Percentiles rank a stretch among this genome's conserved stretches.
phyloP scores from a whole-genome alignment of 805 yeast species.

The Yamadazyma philogaea region DNA sequence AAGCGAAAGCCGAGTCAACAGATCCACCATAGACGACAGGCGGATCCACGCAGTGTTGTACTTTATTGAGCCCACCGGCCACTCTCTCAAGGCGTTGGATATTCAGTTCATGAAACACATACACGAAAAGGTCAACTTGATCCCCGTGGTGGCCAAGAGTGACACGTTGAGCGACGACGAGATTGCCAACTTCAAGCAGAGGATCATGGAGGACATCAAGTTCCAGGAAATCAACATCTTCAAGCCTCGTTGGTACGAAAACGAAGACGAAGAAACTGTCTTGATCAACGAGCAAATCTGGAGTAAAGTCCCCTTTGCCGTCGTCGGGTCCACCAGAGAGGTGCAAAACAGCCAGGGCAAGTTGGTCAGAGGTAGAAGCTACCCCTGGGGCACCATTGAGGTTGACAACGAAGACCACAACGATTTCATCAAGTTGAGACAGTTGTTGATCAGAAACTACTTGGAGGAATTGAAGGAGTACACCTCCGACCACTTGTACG shows the following conservation, averaged over 20 bases:
- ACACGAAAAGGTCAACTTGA: slow-evolving; percentile 87
- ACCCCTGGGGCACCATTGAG: slow-evolving; percentile 97
- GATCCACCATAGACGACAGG: slow-evolving; percentile 69
- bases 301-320: slow-evolving; percentile 83
- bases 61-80: slow-evolving; percentile 97
- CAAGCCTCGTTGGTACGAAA: slow-evolving; percentile 71
- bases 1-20: slow-evolving; percentile 77
- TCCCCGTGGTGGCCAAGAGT: slow-evolving; percentile 92
- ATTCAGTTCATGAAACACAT: slow-evolving; percentile 82
- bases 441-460: slow-evolving; percentile 82
- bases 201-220: slow-evolving; percentile 73
- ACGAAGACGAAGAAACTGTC: slow-evolving; percentile 81
- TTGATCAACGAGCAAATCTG: slow-evolving; percentile 63
- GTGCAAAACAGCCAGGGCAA: slow-evolving; percentile 72
- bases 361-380: slow-evolving; percentile 81
- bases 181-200: slow-evolving; percentile 66
- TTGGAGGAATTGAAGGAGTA: slow-evolving; percentile 91
- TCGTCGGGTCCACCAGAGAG: slow-evolving; percentile 81
- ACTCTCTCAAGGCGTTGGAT: slow-evolving; percentile 84
- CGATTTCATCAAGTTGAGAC: slow-evolving; percentile 87
- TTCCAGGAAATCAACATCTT: slow-evolving; percentile 71
- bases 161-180: slow-evolving; percentile 92
- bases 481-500: slow-evolving; percentile 75
- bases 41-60: slow-evolving; percentile 92
- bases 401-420: slow-evolving; percentile 92